Evolutionary conservation across 2,329 filamentous ascomycete genomes (phyloP).

Genomic region (Phyllosticta ampelicida): DNA sequence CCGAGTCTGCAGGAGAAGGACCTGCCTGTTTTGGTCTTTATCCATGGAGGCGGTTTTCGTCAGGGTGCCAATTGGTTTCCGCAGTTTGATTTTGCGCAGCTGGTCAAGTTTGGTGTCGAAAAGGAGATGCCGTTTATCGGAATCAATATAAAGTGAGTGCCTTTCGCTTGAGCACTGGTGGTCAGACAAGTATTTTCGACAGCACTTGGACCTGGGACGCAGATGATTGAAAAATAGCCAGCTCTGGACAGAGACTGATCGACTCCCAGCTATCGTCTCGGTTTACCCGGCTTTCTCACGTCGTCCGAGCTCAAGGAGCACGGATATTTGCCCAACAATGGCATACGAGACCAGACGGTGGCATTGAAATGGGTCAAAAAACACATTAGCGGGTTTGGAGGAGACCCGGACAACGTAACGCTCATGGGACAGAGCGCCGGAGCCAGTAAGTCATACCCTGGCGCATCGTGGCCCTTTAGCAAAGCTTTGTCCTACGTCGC

Average conservation of each 20-base stretch:
- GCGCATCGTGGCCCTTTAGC: background rate
- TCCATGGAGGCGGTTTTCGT: conserved; percentile 43
- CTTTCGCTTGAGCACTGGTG: background rate
- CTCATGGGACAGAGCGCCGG: conserved; percentile 40
- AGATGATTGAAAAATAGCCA: conserved; percentile 14
- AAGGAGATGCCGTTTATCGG: conserved; percentile 37
- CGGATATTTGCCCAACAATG: conserved; percentile 29
- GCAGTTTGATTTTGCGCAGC: conserved; percentile 36
- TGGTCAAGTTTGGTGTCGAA: conserved; percentile 37
- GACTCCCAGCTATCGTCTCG: conserved; percentile 21
- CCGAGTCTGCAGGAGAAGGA: conserved; percentile 23
- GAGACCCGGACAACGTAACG: conserved; percentile 28
- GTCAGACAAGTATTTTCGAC: background rate
- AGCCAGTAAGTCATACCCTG: conserved; percentile 25
- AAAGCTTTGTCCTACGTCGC: background rate
- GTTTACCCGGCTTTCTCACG: conserved; percentile 29
- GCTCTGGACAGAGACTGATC: conserved; percentile 7
- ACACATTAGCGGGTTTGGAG: conserved; percentile 29
- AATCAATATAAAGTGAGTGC: conserved; percentile 37
- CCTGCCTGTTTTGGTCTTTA: conserved; percentile 42
- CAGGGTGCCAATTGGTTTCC: conserved; percentile 44
- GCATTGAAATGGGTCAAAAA: conserved; percentile 29
- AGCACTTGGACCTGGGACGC: conserved; percentile 12
- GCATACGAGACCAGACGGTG: conserved; percentile 24
- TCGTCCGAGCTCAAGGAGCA: conserved; percentile 37